phyloP scores from a whole-genome alignment of 495 filamentous ascomycete genomes.

The Umbilicaria muhlenbergii region DNA sequence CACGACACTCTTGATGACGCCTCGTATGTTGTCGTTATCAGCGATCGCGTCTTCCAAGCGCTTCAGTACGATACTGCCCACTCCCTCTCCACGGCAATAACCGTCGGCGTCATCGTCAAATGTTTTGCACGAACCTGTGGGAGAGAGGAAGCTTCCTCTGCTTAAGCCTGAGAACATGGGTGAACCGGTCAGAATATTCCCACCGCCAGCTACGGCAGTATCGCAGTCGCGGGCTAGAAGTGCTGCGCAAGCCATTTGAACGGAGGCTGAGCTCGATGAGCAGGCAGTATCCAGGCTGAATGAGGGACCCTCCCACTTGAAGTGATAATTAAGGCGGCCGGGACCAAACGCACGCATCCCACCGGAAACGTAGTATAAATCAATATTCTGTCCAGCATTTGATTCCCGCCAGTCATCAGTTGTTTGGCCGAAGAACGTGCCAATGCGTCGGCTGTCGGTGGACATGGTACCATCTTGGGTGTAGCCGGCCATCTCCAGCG shows the following conservation, averaged over 20 bases:
- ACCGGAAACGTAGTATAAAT: slow-evolving; percentile 68
- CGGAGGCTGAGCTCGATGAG: slow-evolving; percentile 41
- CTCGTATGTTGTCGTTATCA: slow-evolving; percentile 30
- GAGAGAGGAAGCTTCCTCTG: slow-evolving; percentile 52
- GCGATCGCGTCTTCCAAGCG: slow-evolving; percentile 27
- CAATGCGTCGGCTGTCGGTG: slow-evolving; percentile 39
- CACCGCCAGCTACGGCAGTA: slow-evolving; percentile 56
- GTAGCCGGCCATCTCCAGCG: slow-evolving; percentile 24
- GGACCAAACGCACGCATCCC: slow-evolving; percentile 50
- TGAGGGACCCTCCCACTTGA: slow-evolving; percentile 25
- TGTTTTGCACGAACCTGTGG: slow-evolving; percentile 48
- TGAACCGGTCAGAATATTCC: slow-evolving; percentile 48
- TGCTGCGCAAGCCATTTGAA: slow-evolving; percentile 52
- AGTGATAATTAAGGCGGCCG: slow-evolving; percentile 28
- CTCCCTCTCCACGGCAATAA: slow-evolving; percentile 42
- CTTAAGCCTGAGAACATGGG: slow-evolving; percentile 56
- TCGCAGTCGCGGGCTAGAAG: slow-evolving; percentile 52
- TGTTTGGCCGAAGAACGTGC: slow-evolving; percentile 65
- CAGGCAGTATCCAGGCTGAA: slow-evolving; percentile 29
- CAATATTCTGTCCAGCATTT: slow-evolving; percentile 54
- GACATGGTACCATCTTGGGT: slow-evolving; percentile 16
- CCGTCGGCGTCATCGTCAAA: slow-evolving; percentile 53
- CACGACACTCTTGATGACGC: slow-evolving; percentile 17
- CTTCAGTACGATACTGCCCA: slow-evolving; percentile 27
- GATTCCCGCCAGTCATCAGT: slow-evolving; percentile 68